These are phyloP conservation scores for Pseudogymnoascus sp. DNA, from an alignment of 2,329 filamentous ascomycete species.

Conservation along the genomic window DNA sequence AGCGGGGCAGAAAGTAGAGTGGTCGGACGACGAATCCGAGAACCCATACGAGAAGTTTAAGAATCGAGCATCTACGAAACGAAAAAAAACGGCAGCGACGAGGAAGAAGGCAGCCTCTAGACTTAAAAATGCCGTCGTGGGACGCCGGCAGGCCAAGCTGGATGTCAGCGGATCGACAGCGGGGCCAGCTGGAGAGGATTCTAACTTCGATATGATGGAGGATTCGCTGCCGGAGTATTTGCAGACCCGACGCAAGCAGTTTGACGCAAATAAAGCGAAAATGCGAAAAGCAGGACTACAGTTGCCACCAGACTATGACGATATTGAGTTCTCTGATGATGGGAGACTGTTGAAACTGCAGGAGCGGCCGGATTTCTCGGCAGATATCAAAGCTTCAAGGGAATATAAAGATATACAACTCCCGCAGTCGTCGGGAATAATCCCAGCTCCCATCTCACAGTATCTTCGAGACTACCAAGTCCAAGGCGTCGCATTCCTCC, in stretches of 20 bases:
- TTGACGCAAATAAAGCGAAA: conserved; percentile 51
- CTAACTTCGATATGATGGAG: conserved; percentile 25
- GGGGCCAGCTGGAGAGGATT: conserved; percentile 23
- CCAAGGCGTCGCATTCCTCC: conserved; percentile 74
- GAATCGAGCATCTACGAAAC: conserved; percentile 46
- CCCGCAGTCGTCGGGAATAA: conserved; percentile 66
- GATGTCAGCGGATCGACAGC: conserved; percentile 21
- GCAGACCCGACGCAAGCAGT: conserved; percentile 55
- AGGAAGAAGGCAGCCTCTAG: conserved; percentile 39
- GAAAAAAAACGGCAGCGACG: conserved; percentile 42
- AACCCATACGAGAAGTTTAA: conserved; percentile 58
- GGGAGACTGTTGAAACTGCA: conserved; percentile 52
- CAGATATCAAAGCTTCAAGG: conserved; percentile 54
- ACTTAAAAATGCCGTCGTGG: conserved; percentile 32
- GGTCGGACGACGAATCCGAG: conserved; percentile 51
- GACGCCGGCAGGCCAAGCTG: conserved; percentile 20
- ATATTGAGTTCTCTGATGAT: conserved; percentile 68
- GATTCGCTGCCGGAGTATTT: conserved; percentile 62
- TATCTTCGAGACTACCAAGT: conserved; percentile 91
- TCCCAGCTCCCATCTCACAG: conserved; percentile 83
- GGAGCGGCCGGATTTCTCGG: conserved; percentile 63
- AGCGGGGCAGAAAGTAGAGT: conserved; percentile 35
- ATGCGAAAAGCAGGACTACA: conserved; percentile 63
- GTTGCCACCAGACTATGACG: conserved; percentile 69
- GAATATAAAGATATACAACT: conserved; percentile 69